phyloP scores from a whole-genome alignment of 805 yeast species.

The Cyberlindnera amylophila region DNA sequence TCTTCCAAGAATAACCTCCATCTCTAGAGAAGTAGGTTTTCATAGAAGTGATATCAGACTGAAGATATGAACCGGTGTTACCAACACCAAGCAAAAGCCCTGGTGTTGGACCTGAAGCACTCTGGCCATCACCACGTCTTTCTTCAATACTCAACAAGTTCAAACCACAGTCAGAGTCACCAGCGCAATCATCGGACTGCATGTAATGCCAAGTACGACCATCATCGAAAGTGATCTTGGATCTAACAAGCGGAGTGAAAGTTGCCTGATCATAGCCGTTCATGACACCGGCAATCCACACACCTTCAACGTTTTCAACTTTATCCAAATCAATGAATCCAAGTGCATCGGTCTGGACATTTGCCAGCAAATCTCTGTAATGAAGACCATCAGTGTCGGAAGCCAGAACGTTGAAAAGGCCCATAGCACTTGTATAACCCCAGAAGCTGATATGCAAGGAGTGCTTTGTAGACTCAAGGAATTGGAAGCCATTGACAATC shows the following conservation, averaged over 20 bases:
- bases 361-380: slow-evolving; percentile 41
- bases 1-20: slow-evolving; percentile 74
- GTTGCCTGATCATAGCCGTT: slow-evolving; percentile 19
- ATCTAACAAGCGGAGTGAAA: slow-evolving; percentile 21
- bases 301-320: slow-evolving; percentile 57
- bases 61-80: slow-evolving; percentile 28
- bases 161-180: slow-evolving; percentile 31
- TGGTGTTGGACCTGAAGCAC: slow-evolving; percentile 36
- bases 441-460: slow-evolving; percentile 38
- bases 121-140: slow-evolving; percentile 29
- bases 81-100: slow-evolving; percentile 45
- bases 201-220: slow-evolving; percentile 34
- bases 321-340: slow-evolving; percentile 35
- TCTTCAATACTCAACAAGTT: slow-evolving; percentile 33
- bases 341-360: slow-evolving; percentile 31
- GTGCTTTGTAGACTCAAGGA: slow-evolving; percentile 35
- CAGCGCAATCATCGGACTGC: slow-evolving; percentile 28
- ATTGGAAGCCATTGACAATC: slow-evolving; percentile 22
- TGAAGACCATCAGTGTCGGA: slow-evolving; percentile 52
- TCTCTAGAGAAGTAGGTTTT: slow-evolving; percentile 68
- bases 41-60: slow-evolving; percentile 19
- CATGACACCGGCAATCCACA: slow-evolving; percentile 48
- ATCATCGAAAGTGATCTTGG: slow-evolving; percentile 38
- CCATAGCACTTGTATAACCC: slow-evolving; percentile 15
- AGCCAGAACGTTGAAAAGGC: slow-evolving; percentile 20